Percentiles rank a stretch among this genome's conserved stretches.
Conservation (phyloP, 2,329 filamentous ascomycete species). For the Emergomyces pasteurianus region DNA sequence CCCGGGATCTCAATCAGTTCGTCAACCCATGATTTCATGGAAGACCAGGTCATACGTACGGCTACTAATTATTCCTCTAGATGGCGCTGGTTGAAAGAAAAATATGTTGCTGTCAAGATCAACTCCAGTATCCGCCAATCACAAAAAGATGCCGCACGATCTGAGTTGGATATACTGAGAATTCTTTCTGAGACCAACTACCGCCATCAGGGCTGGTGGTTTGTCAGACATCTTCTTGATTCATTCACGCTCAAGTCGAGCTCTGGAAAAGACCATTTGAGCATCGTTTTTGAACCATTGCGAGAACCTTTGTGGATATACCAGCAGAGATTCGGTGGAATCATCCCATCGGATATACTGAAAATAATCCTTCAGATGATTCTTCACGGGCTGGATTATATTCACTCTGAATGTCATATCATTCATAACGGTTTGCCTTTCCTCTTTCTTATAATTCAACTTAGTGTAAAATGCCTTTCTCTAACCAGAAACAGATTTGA, state of each 20-base stretch:
- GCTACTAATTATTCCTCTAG: constrained; percentile 9
- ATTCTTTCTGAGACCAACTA: constrained; percentile 18
- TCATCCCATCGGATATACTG: constrained; percentile 21
- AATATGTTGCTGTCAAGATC: constrained; percentile 25
- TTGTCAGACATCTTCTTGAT: constrained; percentile 21
- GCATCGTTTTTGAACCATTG: constrained; percentile 27
- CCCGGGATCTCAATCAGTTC: constrained; percentile 13
- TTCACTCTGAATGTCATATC: constrained; percentile 31
- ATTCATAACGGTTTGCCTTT: constrained; percentile 29
- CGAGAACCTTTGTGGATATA: constrained; percentile 26
- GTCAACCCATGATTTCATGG: constrained; percentile 1
- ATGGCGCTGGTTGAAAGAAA: constrained; percentile 17
- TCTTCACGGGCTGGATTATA: constrained; percentile 31
- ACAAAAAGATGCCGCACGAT: constrained; percentile 4
- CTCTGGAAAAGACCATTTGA: constrained; percentile 17
- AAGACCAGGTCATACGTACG: not conserved
- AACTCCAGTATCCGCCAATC: constrained; percentile 13
- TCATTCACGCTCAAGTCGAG: constrained; percentile 17
- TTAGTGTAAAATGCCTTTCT: constrained; percentile 2
- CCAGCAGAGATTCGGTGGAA: constrained; percentile 14
- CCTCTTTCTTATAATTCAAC: not conserved
- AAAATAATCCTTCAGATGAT: constrained; percentile 26
- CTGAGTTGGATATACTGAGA: constrained; percentile 19
- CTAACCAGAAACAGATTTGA: constrained; percentile 22
- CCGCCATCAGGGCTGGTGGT: constrained; percentile 19